phyloP scores from a whole-genome alignment of 495 filamentous ascomycete species.

The Talaromyces trachyspermus region DNA sequence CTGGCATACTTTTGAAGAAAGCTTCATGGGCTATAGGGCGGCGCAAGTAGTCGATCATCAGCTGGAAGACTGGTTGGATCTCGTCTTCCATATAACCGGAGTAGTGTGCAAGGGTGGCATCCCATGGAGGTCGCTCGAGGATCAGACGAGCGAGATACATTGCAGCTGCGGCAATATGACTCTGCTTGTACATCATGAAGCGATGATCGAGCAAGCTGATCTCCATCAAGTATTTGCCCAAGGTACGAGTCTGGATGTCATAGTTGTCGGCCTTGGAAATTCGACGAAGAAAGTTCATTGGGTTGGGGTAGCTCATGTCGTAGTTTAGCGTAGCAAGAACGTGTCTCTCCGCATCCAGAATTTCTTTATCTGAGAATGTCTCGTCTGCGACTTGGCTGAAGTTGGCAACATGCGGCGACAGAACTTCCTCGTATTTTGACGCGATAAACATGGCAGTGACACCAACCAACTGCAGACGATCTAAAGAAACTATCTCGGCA shows the following conservation, averaged over 20 bases:
- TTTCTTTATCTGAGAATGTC: constrained; percentile 91
- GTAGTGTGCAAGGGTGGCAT: constrained; percentile 85
- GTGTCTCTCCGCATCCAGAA: constrained; percentile 93
- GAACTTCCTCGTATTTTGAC: constrained; percentile 96
- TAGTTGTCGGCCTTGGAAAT: constrained; percentile 99
- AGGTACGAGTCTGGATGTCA: constrained; percentile 91
- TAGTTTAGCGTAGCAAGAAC: constrained; percentile 86
- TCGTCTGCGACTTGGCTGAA: constrained; percentile 96
- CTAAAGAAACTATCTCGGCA: constrained; percentile 84
- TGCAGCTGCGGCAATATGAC: constrained; percentile 80
- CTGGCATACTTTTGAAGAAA: constrained; percentile 99
- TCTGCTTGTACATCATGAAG: constrained; percentile 79
- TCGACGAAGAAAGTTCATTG: constrained; percentile 97
- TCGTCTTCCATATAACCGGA: constrained; percentile 89
- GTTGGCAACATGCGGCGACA: constrained; percentile 93
- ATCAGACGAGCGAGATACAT: constrained; percentile 94
- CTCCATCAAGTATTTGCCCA: constrained; percentile 98
- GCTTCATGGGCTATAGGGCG: constrained; percentile 86
- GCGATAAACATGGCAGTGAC: constrained; percentile 99
- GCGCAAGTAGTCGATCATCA: constrained; percentile 94
- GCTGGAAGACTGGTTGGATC: constrained; percentile 80
- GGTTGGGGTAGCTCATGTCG: constrained; percentile 96
- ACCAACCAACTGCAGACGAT: constrained; percentile 91
- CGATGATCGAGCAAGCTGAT: constrained; percentile 91
- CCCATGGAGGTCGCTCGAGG: constrained; percentile 74